phyloP scores from a whole-genome alignment of 169 alveolate species.

The Babesia microti region DNA sequence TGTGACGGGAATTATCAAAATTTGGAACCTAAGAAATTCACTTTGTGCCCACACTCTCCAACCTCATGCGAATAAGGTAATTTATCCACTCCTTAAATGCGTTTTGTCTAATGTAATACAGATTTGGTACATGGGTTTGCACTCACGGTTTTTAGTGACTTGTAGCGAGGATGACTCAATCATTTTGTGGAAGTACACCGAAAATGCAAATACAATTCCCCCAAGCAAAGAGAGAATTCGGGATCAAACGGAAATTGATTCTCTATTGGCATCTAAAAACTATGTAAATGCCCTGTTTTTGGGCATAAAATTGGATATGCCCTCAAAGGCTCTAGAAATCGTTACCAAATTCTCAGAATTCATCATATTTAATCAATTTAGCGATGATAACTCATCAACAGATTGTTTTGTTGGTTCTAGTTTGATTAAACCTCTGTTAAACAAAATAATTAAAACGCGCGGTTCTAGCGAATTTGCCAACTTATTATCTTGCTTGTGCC shows the following conservation, averaged over 20 bases:
- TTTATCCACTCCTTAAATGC: background rate
- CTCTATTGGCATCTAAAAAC: slow-evolving; percentile 19
- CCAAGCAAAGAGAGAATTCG: slow-evolving; percentile 34
- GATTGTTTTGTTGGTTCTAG: slow-evolving; percentile 15
- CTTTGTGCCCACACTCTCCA: slow-evolving; percentile 36
- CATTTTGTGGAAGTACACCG: slow-evolving; percentile 24
- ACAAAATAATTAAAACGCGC: slow-evolving; percentile 4
- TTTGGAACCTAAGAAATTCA: slow-evolving; percentile 45
- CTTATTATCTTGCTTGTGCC: no score
- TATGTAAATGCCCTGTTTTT: slow-evolving; percentile 27
- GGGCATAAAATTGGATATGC: slow-evolving; percentile 31
- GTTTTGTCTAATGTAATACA: background rate
- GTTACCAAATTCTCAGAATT: slow-evolving; percentile 4
- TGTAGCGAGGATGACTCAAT: slow-evolving; percentile 21
- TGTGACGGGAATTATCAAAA: slow-evolving; percentile 36
- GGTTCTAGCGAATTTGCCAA: slow-evolving; percentile 19
- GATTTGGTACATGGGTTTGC: slow-evolving; percentile 31
- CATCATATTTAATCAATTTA: slow-evolving; percentile 11
- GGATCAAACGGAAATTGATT: slow-evolving; percentile 25
- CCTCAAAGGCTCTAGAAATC: slow-evolving; percentile 25
- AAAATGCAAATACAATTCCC: slow-evolving; percentile 9
- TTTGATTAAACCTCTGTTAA: slow-evolving; percentile 1
- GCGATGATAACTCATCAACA: background rate
- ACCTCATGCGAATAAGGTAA: slow-evolving; percentile 27
- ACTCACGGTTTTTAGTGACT: slow-evolving; percentile 6